phyloP scores from a whole-genome alignment of 139 green algal species.

The Ulvella scutata region DNA sequence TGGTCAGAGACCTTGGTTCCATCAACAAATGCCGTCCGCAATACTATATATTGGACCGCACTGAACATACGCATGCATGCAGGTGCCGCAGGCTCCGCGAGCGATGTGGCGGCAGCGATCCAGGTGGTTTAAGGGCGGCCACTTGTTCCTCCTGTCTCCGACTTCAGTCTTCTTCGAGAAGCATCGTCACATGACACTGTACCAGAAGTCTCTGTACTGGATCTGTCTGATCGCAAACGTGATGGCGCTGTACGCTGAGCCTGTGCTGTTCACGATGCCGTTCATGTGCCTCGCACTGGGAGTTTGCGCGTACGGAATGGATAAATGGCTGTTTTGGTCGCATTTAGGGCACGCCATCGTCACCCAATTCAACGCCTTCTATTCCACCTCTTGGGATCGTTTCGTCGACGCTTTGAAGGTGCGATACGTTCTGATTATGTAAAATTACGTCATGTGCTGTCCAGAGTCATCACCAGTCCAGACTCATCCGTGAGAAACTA shows the following conservation, averaged over 20 bases:
- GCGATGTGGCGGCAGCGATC: neutral
- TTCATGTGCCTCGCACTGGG: neutral
- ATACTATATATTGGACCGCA: too few relatives aligned
- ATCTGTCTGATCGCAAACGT: neutral
- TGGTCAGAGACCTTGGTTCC: too few relatives aligned
- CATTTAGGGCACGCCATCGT: neutral
- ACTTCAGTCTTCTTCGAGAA: neutral
- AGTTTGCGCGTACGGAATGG: conserved; percentile 1
- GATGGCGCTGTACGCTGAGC: neutral
- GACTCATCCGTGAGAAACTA: too few relatives aligned
- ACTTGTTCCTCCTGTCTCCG: neutral
- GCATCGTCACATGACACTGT: neutral
- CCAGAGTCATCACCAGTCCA: too few relatives aligned
- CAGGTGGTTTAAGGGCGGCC: neutral
- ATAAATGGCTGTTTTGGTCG: neutral
- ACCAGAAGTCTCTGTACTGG: neutral
- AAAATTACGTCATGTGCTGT: too few relatives aligned
- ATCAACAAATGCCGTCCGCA: too few relatives aligned
- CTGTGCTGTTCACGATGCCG: neutral
- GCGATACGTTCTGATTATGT: too few relatives aligned
- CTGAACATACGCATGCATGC: neutral
- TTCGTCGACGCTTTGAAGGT: too few relatives aligned
- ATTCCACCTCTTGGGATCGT: too few relatives aligned
- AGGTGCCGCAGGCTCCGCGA: neutral
- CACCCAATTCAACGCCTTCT: neutral